Evolutionary conservation across 1,139 yeast species (phyloP).

Genomic region (Kluyveromyces marxianus): DNA sequence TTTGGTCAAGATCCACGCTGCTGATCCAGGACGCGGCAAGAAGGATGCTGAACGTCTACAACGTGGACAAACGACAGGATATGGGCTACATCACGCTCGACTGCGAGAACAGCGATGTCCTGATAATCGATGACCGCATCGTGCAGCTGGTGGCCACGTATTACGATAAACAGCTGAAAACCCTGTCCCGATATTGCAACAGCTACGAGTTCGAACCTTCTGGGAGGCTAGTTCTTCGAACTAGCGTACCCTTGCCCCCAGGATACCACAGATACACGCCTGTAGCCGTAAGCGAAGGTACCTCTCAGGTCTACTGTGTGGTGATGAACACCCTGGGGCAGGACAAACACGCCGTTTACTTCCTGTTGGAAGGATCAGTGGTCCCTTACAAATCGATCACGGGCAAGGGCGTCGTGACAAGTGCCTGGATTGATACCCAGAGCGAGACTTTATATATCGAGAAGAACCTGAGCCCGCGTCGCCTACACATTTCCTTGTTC

Average conservation of each 20-base stretch:
- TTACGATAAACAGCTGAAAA: constrained; percentile 1
- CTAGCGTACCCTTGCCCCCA: neutral
- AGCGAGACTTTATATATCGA: no score
- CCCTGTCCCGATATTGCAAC: constrained; percentile 1
- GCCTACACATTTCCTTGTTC: no score
- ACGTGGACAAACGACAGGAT: neutral
- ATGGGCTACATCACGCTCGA: constrained; percentile 3
- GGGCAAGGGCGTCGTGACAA: neutral
- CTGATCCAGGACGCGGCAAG: neutral
- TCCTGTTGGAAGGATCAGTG: neutral
- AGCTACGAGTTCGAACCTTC: neutral
- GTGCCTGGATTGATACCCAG: no score
- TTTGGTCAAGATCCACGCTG: neutral
- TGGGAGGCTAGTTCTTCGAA: neutral
- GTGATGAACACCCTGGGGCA: constrained; percentile 1
- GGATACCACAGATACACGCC: constrained; percentile 1
- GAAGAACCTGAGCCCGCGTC: no score
- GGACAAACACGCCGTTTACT: neutral
- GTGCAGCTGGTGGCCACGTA: neutral
- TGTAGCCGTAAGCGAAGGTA: neutral
- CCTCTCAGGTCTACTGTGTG: neutral
- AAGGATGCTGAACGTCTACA: neutral
- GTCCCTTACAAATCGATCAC: neutral
- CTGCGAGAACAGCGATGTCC: neutral
- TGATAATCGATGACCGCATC: neutral